Percentiles rank a stretch among this genome's conserved stretches.
phyloP scores from a whole-genome alignment of 2,329 filamentous ascomycete genomes.

The Botryotinia globosa region DNA sequence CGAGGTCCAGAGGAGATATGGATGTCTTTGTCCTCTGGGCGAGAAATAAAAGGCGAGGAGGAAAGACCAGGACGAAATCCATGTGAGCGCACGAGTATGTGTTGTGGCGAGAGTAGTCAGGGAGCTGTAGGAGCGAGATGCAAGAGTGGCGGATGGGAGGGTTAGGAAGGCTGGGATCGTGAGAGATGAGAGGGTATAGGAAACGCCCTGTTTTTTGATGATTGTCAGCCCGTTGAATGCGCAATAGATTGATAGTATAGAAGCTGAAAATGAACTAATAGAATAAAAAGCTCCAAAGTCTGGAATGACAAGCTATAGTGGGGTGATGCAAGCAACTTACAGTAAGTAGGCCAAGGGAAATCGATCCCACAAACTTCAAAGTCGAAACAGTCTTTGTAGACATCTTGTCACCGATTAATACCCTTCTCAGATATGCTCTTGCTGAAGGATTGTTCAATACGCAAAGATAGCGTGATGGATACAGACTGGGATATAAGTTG shows the following conservation, averaged over 20 bases:
- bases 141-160: constrained; percentile 71
- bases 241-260: not conserved
- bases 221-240: not conserved
- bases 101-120: constrained; percentile 61
- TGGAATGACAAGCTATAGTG: constrained; percentile 21
- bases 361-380: constrained; percentile 89
- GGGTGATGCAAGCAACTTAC: constrained; percentile 50
- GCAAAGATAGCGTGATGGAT: not conserved
- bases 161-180: constrained; percentile 77
- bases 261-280: not conserved
- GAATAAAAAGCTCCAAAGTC: not conserved
- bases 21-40: constrained; percentile 72
- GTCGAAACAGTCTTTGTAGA: constrained; percentile 67
- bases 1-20: constrained; percentile 85
- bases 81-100: constrained; percentile 65
- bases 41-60: constrained; percentile 76
- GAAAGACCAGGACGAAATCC: constrained; percentile 68
- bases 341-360: constrained; percentile 83
- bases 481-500: not conserved
- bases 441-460: not conserved
- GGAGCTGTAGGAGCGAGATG: constrained; percentile 67
- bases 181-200: constrained; percentile 76
- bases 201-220: constrained; percentile 65
- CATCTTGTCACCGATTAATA: constrained; percentile 45
- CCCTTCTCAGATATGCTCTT: not conserved